phyloP scores from a whole-genome alignment of 208 protist genomes.

The Trypanosoma conorhini region DNA sequence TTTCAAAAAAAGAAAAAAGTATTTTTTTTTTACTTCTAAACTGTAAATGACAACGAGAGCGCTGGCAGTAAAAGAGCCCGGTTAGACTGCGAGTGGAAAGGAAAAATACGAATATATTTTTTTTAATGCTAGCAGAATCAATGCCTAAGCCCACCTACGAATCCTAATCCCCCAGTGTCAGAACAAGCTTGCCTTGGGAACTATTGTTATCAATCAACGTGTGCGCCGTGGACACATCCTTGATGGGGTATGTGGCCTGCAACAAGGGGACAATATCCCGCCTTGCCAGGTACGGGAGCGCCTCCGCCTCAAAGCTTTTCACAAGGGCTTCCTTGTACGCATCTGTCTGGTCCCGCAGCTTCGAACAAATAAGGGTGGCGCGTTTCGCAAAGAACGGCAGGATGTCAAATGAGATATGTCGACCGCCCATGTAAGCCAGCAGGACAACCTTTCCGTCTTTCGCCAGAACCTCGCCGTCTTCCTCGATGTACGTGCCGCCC shows the following conservation, averaged over 20 bases:
- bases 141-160: background rate
- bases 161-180: slow-evolving; percentile 34
- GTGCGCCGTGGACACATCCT: slow-evolving; percentile 71
- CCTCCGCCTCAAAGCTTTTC: slow-evolving; percentile 50
- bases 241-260: slow-evolving; percentile 65
- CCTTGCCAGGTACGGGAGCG: slow-evolving; percentile 55
- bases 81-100: background rate
- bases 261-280: slow-evolving; percentile 59
- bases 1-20: slow-evolving; percentile 11
- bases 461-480: slow-evolving; percentile 59
- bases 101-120: slow-evolving; percentile 23
- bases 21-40: too few relatives aligned
- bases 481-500: slow-evolving; percentile 69
- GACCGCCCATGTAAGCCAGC: slow-evolving; percentile 66
- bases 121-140: slow-evolving; percentile 8
- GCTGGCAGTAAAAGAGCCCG: background rate
- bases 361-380: slow-evolving; percentile 69
- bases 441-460: slow-evolving; percentile 72
- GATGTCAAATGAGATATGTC: slow-evolving; percentile 54
- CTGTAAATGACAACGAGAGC: too few relatives aligned
- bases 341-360: slow-evolving; percentile 53
- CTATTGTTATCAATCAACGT: slow-evolving; percentile 52
- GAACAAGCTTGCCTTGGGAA: slow-evolving; percentile 67
- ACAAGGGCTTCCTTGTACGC: slow-evolving; percentile 71
- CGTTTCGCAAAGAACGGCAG: slow-evolving; percentile 65